Base-by-base conservation (phyloP, 495 filamentous ascomycete species). In the Cercophora newfieldiana region DNA sequence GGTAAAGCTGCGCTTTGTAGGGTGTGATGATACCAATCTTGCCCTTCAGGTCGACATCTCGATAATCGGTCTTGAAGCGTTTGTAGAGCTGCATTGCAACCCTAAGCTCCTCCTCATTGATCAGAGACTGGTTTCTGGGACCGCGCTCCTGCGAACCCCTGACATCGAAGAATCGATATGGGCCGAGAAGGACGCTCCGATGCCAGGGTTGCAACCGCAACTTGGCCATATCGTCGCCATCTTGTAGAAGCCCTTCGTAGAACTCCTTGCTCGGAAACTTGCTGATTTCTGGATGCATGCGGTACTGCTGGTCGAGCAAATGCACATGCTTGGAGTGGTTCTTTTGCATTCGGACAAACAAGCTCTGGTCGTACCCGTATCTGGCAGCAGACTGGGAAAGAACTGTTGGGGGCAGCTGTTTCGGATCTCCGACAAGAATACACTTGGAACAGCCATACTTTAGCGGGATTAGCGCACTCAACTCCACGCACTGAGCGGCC, bases 401-500 rank as follows among this genome's bases (percentile, higher is more conserved):
- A 28, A 99, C 95, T 1, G 95, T 99, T 2, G 95, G 95, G 3
- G 95, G 95, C 67, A 99, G 80, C 73, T 99, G 95, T 72, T 99
- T 97, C 0, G 95, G 95, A 80, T 99, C 95, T 79, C 95, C 95
- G 26, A 99, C 95, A 30, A 99, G 87, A 64, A 99, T 92, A 78
- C 96, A 98, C 76, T 97, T 98, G 16, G 91, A 90, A 75, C 93
- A 97, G 22, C 95, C 95, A 71, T 98, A 99, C 77, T 99, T 99
- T 26, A 99, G 84, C 6, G 95, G 95, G 68, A 99, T 99, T 22
- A 99, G 85, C 19, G 96, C 94, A 71, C 93, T 97, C 75, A 99
- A 83, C 79, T 99, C 95, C 68, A 99, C 95, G 66, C 93, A 99
- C 81, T 99, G 95, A 21, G 95, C 95, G 1, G 95, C 95, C 82